Conservation (phyloP, 2,329 filamentous ascomycete genomes). For the Fusarium siculi region DNA sequence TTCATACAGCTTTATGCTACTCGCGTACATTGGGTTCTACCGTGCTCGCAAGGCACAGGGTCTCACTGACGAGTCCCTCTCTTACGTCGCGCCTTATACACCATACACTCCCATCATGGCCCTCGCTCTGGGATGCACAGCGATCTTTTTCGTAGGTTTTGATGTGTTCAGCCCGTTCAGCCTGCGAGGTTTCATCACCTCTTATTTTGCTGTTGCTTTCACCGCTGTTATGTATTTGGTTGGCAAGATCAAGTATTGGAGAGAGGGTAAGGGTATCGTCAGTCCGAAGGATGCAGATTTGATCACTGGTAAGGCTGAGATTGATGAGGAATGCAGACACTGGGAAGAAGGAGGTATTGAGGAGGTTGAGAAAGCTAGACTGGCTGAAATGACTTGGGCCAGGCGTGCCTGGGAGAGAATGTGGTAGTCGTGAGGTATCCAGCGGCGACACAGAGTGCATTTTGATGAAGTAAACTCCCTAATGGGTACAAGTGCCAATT, state of each 20-base stretch:
- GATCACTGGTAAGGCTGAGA: constrained; percentile 68
- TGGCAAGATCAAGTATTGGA: constrained; percentile 59
- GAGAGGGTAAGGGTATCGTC: not conserved
- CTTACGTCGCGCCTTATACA: constrained; percentile 58
- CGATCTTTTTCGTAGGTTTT: constrained; percentile 68
- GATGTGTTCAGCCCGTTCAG: constrained; percentile 63
- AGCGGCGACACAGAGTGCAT: fast-evolving
- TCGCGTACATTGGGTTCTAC: constrained; percentile 56
- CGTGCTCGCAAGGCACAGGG: constrained; percentile 61
- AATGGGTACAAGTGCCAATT: not conserved
- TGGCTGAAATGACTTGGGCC: constrained; percentile 50
- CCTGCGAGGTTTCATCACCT: constrained; percentile 59
- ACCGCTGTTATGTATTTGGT: constrained; percentile 56
- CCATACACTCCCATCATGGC: constrained; percentile 63
- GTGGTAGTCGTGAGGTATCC: constrained; percentile 43
- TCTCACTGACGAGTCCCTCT: constrained; percentile 55
- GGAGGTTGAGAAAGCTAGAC: constrained; percentile 52
- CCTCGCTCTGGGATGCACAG: constrained; percentile 56
- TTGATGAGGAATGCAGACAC: constrained; percentile 63
- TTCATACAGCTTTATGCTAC: constrained; percentile 59
- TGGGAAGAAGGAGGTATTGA: constrained; percentile 58
- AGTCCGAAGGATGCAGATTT: constrained; percentile 32
- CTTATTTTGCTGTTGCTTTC: constrained; percentile 65
- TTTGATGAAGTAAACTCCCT: fast-evolving
- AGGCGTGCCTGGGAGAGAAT: constrained; percentile 51